phyloP scores from a whole-genome alignment of 2,329 filamentous ascomycete species.

The Phyllosticta paracitricarpa region DNA sequence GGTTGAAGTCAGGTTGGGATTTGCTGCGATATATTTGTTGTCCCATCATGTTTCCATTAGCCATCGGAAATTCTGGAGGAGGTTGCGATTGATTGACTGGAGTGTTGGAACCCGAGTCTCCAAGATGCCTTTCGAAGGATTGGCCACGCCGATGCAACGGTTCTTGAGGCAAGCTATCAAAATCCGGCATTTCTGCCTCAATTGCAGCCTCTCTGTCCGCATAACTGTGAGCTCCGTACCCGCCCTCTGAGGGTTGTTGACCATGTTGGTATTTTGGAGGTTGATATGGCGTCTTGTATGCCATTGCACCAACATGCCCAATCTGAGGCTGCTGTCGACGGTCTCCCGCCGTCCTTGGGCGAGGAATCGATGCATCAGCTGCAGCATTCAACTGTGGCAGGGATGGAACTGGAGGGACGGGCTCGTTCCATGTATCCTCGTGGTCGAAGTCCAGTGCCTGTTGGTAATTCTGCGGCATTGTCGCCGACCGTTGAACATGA shows the following conservation, averaged over 20 bases:
- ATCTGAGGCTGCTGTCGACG: not conserved
- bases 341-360: slow-evolving; percentile 27
- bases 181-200: slow-evolving; percentile 54
- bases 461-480: slow-evolving; percentile 26
- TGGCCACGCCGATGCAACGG: slow-evolving; percentile 14
- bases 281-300: not conserved
- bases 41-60: slow-evolving; percentile 17
- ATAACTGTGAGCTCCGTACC: slow-evolving; percentile 14
- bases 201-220: slow-evolving; percentile 27
- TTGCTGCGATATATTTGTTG: slow-evolving; percentile 47
- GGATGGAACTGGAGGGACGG: slow-evolving; percentile 21
- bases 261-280: slow-evolving; percentile 15
- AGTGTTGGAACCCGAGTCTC: slow-evolving; percentile 5
- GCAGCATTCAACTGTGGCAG: not conserved
- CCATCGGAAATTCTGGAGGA: not conserved
- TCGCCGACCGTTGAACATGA: slow-evolving; percentile 23
- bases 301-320: not conserved
- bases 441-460: slow-evolving; percentile 2
- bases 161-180: slow-evolving; percentile 34
- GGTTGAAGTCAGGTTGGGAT: slow-evolving; percentile 53
- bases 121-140: slow-evolving; percentile 16
- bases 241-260: slow-evolving; percentile 14
- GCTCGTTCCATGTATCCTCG: slow-evolving; percentile 26
- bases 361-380: slow-evolving; percentile 12
- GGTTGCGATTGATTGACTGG: slow-evolving; percentile 9